phyloP scores from a whole-genome alignment of 2,329 filamentous ascomycete genomes.

The Neurospora sp. region DNA sequence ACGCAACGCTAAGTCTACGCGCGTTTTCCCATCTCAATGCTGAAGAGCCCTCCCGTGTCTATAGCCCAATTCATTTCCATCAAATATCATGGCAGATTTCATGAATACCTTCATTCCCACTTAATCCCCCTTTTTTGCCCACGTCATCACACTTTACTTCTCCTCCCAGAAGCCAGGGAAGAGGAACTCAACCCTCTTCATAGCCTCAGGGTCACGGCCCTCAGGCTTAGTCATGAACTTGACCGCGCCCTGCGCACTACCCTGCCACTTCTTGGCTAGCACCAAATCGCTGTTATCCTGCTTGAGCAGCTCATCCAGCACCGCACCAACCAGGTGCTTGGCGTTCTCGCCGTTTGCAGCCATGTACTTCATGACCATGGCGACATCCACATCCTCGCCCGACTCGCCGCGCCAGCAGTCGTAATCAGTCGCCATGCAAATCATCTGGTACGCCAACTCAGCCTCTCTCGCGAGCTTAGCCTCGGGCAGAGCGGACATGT shows the following conservation, averaged over 20 bases:
- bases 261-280: slow-evolving; percentile 70
- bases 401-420: slow-evolving; percentile 78
- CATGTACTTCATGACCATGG: slow-evolving; percentile 98
- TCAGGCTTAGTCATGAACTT: slow-evolving; percentile 71
- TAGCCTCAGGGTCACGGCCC: slow-evolving; percentile 62
- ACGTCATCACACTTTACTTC: slow-evolving; percentile 10
- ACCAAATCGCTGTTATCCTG: slow-evolving; percentile 68
- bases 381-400: slow-evolving; percentile 75
- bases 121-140: not conserved
- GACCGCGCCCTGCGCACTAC: slow-evolving; percentile 65
- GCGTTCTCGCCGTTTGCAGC: slow-evolving; percentile 85
- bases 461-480: slow-evolving; percentile 94
- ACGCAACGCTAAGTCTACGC: not conserved
- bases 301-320: slow-evolving; percentile 75
- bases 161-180: slow-evolving; percentile 69
- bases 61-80: not conserved
- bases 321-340: slow-evolving; percentile 70
- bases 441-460: slow-evolving; percentile 95
- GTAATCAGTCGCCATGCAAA: slow-evolving; percentile 99
- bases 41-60: not conserved
- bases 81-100: not conserved
- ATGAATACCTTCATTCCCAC: not conserved
- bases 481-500: slow-evolving; percentile 94
- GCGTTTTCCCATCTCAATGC: not conserved
- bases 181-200: slow-evolving; percentile 73